These are phyloP conservation scores for Neurospora sp. DNA, from an alignment of 495 filamentous ascomycete species.

Conservation along the genomic window DNA sequence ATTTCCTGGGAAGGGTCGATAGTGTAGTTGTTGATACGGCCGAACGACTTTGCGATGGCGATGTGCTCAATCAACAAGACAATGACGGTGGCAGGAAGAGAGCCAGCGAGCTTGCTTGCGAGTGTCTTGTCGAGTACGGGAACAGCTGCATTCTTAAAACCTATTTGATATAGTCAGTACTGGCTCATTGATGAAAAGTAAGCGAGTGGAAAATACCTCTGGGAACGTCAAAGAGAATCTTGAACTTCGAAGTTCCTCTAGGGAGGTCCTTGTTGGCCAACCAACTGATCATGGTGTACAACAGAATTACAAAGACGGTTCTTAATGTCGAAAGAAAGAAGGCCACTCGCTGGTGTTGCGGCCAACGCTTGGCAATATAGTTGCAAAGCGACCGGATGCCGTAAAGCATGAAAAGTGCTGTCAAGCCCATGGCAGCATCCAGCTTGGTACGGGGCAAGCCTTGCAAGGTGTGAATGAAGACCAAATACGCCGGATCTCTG, in stretches of 20 bases:
- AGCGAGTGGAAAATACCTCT: slow-evolving; percentile 40
- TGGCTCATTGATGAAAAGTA: too few species aligned
- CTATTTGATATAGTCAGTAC: slow-evolving; percentile 23
- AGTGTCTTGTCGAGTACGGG: slow-evolving; percentile 48
- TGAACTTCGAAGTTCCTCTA: slow-evolving; percentile 43
- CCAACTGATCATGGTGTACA: slow-evolving; percentile 90
- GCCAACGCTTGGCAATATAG: slow-evolving; percentile 56
- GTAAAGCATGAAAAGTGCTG: slow-evolving; percentile 75
- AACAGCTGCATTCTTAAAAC: slow-evolving; percentile 74
- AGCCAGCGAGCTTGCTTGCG: slow-evolving; percentile 16
- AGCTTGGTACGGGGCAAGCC: slow-evolving; percentile 55
- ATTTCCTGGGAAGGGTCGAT: slow-evolving; percentile 96
- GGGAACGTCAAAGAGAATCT: slow-evolving; percentile 66
- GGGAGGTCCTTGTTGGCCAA: slow-evolving; percentile 56
- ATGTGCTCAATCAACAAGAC: slow-evolving; percentile 94
- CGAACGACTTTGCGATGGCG: slow-evolving; percentile 97
- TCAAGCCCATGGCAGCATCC: slow-evolving; percentile 85
- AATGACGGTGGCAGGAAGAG: slow-evolving; percentile 52
- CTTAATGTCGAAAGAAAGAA: slow-evolving; percentile 88
- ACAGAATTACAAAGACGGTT: slow-evolving; percentile 82
- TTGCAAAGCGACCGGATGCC: slow-evolving; percentile 60
- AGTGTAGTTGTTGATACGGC: slow-evolving; percentile 93
- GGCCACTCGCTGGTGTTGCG: slow-evolving; percentile 58
- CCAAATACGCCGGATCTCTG: slow-evolving; percentile 67
- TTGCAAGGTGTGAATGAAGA: slow-evolving; percentile 82